Conservation (phyloP, 2,329 filamentous ascomycete species). For the Emergomyces orientalis region DNA sequence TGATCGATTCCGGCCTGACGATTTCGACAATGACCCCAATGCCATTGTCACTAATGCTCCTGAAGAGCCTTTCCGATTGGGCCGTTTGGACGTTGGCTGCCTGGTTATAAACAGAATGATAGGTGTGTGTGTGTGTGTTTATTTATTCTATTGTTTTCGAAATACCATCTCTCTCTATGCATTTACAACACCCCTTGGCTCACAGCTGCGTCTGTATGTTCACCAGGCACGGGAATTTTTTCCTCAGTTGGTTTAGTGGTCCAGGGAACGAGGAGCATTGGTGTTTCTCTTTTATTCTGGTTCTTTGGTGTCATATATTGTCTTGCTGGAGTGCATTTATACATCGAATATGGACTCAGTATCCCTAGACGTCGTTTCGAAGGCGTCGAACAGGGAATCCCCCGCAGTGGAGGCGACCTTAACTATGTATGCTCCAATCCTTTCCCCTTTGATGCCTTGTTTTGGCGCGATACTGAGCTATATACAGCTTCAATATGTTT, state of each 20-base stretch:
- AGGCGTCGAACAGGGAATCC: conserved; percentile 10
- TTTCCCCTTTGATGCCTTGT: background rate
- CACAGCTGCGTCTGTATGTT: background rate
- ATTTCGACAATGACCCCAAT: conserved; percentile 3
- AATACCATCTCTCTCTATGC: background rate
- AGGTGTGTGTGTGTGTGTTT: conserved; percentile 11
- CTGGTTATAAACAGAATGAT: conserved; percentile 16
- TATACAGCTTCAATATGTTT: conserved; percentile 19
- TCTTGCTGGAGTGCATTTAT: conserved; percentile 14
- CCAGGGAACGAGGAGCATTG: conserved; percentile 14
- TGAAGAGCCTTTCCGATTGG: conserved; percentile 14
- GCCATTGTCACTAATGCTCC: conserved; percentile 9
- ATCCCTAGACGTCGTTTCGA: conserved; percentile 11
- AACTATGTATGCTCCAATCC: conserved; percentile 13
- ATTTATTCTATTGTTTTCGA: background rate
- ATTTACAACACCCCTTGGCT: background rate
- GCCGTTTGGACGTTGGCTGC: conserved; percentile 13
- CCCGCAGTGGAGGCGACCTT: conserved; percentile 16
- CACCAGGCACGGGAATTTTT: conserved; percentile 16
- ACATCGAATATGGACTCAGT: conserved; percentile 16
- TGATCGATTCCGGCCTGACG: background rate
- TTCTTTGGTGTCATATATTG: conserved; percentile 14
- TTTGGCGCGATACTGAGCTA: background rate
- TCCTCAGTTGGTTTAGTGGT: conserved; percentile 14
- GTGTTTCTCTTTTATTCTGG: conserved; percentile 16